phyloP scores from a whole-genome alignment of 1,139 yeast species.

The Pichia sorboxylosa region DNA sequence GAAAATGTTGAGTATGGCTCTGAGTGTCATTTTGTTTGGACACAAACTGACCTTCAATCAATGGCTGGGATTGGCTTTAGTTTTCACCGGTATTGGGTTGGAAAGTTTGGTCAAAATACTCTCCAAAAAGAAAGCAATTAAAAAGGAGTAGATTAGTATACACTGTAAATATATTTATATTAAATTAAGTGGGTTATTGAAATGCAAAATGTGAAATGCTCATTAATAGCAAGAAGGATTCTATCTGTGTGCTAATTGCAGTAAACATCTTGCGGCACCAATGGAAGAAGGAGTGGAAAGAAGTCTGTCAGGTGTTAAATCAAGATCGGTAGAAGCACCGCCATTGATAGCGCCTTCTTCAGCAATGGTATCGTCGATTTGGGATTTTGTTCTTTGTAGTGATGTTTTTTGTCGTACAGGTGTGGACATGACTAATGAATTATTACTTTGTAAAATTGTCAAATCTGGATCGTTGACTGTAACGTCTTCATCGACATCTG shows the following conservation, averaged over 20 bases:
- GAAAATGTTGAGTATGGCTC: conserved; percentile 87
- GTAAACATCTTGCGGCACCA: conserved; percentile 36
- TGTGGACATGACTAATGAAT: conserved; percentile 5
- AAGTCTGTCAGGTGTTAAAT: too few relatives aligned
- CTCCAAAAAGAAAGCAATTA: conserved; percentile 7
- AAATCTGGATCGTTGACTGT: conserved; percentile 8
- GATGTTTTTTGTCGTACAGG: conserved; percentile 1
- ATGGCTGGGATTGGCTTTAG: conserved; percentile 69
- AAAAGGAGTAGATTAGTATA: neutral
- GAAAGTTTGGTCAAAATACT: conserved; percentile 44
- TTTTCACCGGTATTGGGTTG: conserved; percentile 68
- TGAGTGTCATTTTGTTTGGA: conserved; percentile 78
- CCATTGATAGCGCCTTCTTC: neutral
- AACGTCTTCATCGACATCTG: neutral
- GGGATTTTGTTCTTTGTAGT: neutral
- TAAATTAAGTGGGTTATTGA: neutral
- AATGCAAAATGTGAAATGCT: too few relatives aligned
- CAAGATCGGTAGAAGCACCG: too few relatives aligned
- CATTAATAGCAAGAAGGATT: too few relatives aligned
- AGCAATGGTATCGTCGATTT: neutral
- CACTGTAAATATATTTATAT: neutral
- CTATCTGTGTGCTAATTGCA: conserved; percentile 29
- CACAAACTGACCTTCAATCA: conserved; percentile 54
- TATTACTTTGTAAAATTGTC: conserved; percentile 8
- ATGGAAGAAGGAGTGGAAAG: conserved; percentile 34